These are phyloP conservation scores for Kodamaea fukazawae DNA, from an alignment of 805 yeast species.

Conservation along the genomic window DNA sequence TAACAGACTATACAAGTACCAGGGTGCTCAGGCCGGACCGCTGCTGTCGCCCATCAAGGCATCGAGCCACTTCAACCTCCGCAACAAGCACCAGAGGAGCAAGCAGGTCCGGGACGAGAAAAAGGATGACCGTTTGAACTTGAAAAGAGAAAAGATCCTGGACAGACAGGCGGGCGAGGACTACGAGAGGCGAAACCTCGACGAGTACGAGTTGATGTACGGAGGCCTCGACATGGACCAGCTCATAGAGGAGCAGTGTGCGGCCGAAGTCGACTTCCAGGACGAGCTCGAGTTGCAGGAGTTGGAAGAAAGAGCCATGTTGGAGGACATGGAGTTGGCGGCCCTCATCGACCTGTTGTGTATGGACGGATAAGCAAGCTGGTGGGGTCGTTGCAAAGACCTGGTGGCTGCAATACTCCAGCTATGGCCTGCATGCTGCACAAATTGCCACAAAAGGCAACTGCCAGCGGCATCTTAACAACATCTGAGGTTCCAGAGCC, in stretches of 20 bases:
- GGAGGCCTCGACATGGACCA: constrained; percentile 18
- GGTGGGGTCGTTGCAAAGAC: too few species aligned
- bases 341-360: constrained; percentile 11
- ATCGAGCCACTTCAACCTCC: constrained; percentile 11
- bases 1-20: constrained; percentile 11
- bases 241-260: constrained; percentile 24
- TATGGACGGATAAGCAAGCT: too few species aligned
- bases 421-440: too few species aligned
- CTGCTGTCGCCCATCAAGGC: constrained; percentile 11
- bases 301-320: constrained; percentile 16
- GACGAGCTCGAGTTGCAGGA: constrained; percentile 18
- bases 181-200: constrained; percentile 2
- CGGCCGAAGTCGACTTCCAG: constrained; percentile 5
- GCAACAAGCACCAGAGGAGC: constrained; percentile 23
- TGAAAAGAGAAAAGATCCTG: constrained; percentile 7
- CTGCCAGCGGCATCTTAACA: too few species aligned
- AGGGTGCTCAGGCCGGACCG: constrained; percentile 10
- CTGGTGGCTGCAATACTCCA: too few species aligned
- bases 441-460: too few species aligned
- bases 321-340: constrained; percentile 15
- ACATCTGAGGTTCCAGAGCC: too few species aligned
- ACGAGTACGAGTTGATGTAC: constrained; percentile 1
- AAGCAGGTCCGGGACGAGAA: constrained; percentile 24
- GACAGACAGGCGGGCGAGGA: constrained; percentile 10
- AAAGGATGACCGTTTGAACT: constrained; percentile 18